phyloP scores from a whole-genome alignment of 176 grass and related monocot genomes.

The Carex cristatella region DNA sequence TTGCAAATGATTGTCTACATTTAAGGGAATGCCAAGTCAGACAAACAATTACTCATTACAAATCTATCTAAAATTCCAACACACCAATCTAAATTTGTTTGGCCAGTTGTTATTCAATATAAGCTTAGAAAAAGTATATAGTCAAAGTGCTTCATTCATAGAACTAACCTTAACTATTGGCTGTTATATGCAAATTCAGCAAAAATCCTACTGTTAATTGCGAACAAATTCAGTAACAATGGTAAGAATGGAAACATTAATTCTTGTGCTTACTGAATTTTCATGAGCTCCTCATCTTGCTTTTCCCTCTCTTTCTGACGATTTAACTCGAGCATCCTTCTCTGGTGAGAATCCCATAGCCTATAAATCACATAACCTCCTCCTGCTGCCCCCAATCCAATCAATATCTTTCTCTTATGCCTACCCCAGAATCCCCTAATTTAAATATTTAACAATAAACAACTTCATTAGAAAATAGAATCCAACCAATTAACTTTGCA shows the following conservation, averaged over 20 bases:
- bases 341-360: slow-evolving; percentile 20
- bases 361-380: slow-evolving; percentile 22
- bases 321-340: background rate
- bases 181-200: background rate
- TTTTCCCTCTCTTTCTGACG: slow-evolving; percentile 3
- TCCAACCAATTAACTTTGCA: background rate
- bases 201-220: background rate
- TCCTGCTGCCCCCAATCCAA: slow-evolving; percentile 20
- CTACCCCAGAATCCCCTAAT: slow-evolving; percentile 23
- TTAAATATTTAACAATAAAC: background rate
- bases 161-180: background rate
- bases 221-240: background rate
- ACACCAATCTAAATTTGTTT: background rate
- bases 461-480: background rate
- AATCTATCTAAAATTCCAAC: background rate
- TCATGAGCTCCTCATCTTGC: slow-evolving; percentile 21
- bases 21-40: background rate
- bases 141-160: background rate
- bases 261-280: slow-evolving; percentile 16
- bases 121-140: background rate
- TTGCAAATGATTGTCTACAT: background rate
- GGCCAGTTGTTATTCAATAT: background rate
- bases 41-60: background rate
- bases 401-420: slow-evolving; percentile 26
- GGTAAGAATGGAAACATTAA: background rate